Evolutionary conservation across 2,329 filamentous ascomycete genomes (phyloP).

Genomic region (Phoma herbarum): DNA sequence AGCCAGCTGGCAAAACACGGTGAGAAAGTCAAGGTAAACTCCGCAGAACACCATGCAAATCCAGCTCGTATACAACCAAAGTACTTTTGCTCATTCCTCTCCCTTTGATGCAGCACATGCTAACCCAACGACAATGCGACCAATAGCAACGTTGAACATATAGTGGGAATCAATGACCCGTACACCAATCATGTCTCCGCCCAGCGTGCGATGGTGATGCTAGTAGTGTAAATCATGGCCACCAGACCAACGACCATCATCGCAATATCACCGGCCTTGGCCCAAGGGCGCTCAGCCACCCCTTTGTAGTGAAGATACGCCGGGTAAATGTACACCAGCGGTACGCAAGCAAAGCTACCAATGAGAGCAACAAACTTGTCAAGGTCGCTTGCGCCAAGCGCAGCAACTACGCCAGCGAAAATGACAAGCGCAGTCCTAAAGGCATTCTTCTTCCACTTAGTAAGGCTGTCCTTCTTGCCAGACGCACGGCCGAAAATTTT

Average conservation of each 20-base stretch:
- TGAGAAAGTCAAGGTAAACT: background rate
- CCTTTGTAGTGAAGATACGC: conserved; percentile 75
- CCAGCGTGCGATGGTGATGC: conserved; percentile 63
- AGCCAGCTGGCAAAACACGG: background rate
- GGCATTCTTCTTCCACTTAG: conserved; percentile 80
- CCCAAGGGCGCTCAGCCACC: conserved; percentile 64
- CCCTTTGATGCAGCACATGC: background rate
- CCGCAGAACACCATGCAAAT: background rate
- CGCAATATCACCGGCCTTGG: conserved; percentile 66
- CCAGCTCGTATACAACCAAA: background rate
- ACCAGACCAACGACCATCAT: conserved; percentile 73
- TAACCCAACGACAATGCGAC: background rate
- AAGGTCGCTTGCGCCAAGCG: conserved; percentile 72
- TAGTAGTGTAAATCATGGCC: conserved; percentile 76
- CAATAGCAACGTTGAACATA: background rate
- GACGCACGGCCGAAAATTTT: conserved; percentile 71
- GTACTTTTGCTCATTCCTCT: background rate
- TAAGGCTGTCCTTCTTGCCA: conserved; percentile 69
- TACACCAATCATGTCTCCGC: conserved; percentile 31
- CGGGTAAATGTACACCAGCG: conserved; percentile 80
- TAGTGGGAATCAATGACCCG: background rate
- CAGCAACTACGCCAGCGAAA: conserved; percentile 68
- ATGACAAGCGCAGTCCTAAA: conserved; percentile 67
- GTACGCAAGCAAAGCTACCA: conserved; percentile 76
- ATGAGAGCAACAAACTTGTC: conserved; percentile 80